Percentiles rank a stretch among this genome's conserved stretches.
phyloP scores from a whole-genome alignment of 768 basidiomycete species.

The Ephemerocybe angulata region DNA sequence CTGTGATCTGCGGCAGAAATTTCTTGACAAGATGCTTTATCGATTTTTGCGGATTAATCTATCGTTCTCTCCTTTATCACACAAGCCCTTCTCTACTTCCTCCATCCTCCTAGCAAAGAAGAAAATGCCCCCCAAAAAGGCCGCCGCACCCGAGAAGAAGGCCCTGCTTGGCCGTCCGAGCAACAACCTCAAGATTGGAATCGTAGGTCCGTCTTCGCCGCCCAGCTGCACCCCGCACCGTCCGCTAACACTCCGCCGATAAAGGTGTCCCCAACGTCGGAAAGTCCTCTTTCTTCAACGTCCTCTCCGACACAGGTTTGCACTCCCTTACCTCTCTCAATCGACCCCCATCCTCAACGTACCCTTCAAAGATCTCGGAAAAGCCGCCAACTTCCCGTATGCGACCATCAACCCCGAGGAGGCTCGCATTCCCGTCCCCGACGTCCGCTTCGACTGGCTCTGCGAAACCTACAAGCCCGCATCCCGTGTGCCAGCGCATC shows the following conservation, averaged over 20 bases:
- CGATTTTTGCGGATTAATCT: constrained; percentile 16
- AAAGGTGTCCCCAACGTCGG: constrained; percentile 93
- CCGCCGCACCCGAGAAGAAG: constrained; percentile 74
- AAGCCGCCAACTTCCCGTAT: constrained; percentile 97
- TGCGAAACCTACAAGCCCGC: constrained; percentile 86
- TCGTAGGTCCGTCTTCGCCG: constrained; percentile 75
- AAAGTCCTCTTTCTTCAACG: constrained; percentile 99
- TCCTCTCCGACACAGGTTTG: constrained; percentile 83
- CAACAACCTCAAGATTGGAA: constrained; percentile 98
- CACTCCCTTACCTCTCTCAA: constrained; percentile 7
- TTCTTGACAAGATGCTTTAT: constrained; percentile 22
- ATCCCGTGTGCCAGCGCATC: constrained; percentile 84
- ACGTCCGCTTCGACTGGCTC: constrained; percentile 92
- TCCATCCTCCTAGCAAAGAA: constrained; percentile 45
- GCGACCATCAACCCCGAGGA: constrained; percentile 92
- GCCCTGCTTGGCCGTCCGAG: constrained; percentile 82
- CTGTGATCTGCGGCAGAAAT: neutral
- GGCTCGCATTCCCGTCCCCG: constrained; percentile 95
- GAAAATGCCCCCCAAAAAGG: constrained; percentile 93
- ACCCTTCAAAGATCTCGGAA: constrained; percentile 65
- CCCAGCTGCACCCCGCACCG: constrained; percentile 16
- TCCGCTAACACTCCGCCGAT: constrained; percentile 13
- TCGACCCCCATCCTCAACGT: constrained; percentile 12
- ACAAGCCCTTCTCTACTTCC: constrained; percentile 28
- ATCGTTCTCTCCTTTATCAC: constrained; percentile 18